Percentiles rank a stretch among this genome's conserved stretches.
Conservation (phyloP, 2,329 filamentous ascomycete genomes). For the Xylaria sp. region DNA sequence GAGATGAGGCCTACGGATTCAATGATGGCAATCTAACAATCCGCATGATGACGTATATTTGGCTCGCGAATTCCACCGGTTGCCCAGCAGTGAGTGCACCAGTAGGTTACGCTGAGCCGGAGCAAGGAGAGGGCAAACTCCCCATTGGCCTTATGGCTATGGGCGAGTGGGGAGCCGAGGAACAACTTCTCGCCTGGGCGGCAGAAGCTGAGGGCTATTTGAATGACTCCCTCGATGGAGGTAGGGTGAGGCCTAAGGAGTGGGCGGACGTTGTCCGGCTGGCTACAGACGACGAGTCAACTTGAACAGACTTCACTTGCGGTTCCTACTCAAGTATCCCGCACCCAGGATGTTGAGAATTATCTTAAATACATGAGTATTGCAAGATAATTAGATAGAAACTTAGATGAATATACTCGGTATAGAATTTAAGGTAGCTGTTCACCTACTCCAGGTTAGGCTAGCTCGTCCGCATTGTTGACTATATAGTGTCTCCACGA, state of each 20-base stretch:
- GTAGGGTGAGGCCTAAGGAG: slow-evolving; percentile 60
- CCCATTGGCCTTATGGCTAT: slow-evolving; percentile 71
- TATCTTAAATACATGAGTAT: background rate
- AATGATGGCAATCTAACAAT: slow-evolving; percentile 78
- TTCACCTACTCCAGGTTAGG: background rate
- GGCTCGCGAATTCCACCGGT: slow-evolving; percentile 84
- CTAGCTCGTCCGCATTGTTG: background rate
- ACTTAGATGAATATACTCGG: background rate
- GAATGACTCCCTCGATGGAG: slow-evolving; percentile 57
- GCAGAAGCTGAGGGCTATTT: slow-evolving; percentile 66
- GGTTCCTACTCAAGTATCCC: background rate
- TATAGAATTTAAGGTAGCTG: background rate
- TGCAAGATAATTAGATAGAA: background rate
- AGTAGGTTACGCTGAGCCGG: slow-evolving; percentile 73
- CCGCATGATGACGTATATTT: slow-evolving; percentile 86
- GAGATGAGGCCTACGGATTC: slow-evolving; percentile 75
- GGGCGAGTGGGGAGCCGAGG: slow-evolving; percentile 74
- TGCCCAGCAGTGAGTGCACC: slow-evolving; percentile 80
- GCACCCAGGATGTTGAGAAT: background rate
- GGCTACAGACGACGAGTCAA: slow-evolving; percentile 40
- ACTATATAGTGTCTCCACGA: background rate
- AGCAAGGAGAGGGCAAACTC: slow-evolving; percentile 66
- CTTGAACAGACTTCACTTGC: slow-evolving; percentile 4
- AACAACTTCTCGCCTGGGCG: slow-evolving; percentile 70
- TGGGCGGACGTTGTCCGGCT: slow-evolving; percentile 68